Evolutionary conservation across 345 rosid genomes (phyloP).

Genomic region (Raphanus raphanistrum): DNA sequence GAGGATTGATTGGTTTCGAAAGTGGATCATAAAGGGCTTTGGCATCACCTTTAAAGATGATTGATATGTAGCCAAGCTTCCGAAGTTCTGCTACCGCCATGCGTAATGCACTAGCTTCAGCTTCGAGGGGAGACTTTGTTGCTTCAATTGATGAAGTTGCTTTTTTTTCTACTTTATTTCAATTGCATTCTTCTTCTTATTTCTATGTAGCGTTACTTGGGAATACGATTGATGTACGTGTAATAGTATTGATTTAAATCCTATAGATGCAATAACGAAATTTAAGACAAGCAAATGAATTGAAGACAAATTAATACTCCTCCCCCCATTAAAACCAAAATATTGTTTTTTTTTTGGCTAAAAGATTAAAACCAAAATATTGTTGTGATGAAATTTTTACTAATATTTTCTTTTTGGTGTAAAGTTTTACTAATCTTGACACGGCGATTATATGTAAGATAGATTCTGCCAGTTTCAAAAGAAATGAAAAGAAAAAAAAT

Average conservation of each 20-base stretch:
- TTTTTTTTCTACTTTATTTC: not conserved
- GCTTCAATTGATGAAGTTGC: too few species aligned
- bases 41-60: too few species aligned
- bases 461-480: not conserved
- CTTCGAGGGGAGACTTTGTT: too few species aligned
- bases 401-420: not conserved
- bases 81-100: too few species aligned
- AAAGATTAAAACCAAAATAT: not conserved
- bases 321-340: not conserved
- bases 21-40: too few species aligned
- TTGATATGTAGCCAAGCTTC: too few species aligned
- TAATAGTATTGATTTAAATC: not conserved
- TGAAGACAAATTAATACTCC: not conserved
- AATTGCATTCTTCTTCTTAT: not conserved
- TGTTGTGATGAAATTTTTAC: not conserved
- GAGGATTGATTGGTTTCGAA: too few species aligned
- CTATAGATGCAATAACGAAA: not conserved
- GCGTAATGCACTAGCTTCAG: too few species aligned
- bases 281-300: not conserved
- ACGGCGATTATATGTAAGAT: conserved; percentile 7
- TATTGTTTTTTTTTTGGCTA: too few species aligned
- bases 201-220: not conserved
- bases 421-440: not conserved
- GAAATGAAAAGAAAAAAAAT: not conserved
- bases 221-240: not conserved